Evolutionary conservation across 352 stramenopile genomes (phyloP), one percentile per base, ranked within the genome.

Genomic region (Globisporangium nunn): DNA sequence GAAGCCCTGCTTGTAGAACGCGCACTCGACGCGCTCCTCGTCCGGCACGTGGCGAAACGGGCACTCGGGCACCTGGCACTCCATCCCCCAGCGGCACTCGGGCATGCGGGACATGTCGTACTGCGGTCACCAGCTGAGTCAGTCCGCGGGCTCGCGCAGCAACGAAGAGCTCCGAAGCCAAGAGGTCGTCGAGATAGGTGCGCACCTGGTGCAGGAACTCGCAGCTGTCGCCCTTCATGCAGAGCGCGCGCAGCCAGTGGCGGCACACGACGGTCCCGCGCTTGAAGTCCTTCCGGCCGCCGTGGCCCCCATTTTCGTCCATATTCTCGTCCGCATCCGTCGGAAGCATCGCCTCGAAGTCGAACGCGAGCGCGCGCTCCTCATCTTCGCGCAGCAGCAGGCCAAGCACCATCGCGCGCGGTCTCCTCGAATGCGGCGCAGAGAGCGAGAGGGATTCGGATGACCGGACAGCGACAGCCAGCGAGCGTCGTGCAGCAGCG

Each of bases 1-100:
- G 78, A 99, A 99, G 33, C 96, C 96, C 67, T 98, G 95, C 61
- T 87, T 93, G 74, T 98, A 99, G 71, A 98, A 99, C 6, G 97
- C 93, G 66, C 96, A 99, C 66, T 98, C 94, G 52, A 98, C 83
- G 44, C 94, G 81, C 77, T 98, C 96, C 50, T 96, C 88, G 48
- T 98, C 96, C 14, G 79, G 91, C 18, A 98, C 97, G 70, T 98
- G 96, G 28, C 93, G 88, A 72, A 98, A 98, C 1, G 95, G 95
- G 78, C 96, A 98, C 68, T 99, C 93, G 33, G 95, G 92, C 50
- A 98, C 90, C 64, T 98, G 96, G 48, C 96, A 99, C 56, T 97
- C 87, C 75, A 98, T 97, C 18, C 95, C 96, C 85, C 96, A 98
- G 41, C 95, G 87, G 70, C 96, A 99, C 49, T 98, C 81, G 11